Conservation (phyloP, 352 stramenopile species). For the Pythium dissimile region DNA sequence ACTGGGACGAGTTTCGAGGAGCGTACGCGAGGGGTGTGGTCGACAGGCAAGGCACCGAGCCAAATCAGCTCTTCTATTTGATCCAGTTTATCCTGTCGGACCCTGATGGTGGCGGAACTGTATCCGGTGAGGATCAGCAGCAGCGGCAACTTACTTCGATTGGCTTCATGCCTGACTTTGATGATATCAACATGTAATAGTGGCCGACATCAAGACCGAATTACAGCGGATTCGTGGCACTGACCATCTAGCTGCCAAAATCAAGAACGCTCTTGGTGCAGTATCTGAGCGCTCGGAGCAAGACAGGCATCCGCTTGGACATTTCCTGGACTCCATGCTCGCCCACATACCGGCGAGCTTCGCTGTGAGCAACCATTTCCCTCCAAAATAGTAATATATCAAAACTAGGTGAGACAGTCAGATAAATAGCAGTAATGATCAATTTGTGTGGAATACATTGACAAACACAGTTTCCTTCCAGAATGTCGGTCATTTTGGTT, state of each 20-base stretch:
- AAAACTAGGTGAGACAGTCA: neutral
- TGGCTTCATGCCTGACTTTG: neutral
- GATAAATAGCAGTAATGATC: neutral
- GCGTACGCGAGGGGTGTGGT: conserved; percentile 90
- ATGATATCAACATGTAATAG: conserved; percentile 17
- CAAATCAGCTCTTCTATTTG: conserved; percentile 92
- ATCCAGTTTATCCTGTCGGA: conserved; percentile 95
- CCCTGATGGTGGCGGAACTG: conserved; percentile 76
- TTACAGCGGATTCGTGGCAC: conserved; percentile 43
- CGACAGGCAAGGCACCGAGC: conserved; percentile 91
- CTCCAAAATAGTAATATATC: conserved; percentile 13
- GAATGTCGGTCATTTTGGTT: conserved; percentile 19
- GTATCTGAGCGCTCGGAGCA: conserved; percentile 43
- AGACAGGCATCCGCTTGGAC: conserved; percentile 42
- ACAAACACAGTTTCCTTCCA: neutral
- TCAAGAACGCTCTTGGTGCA: conserved; percentile 34
- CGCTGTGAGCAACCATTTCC: conserved; percentile 6
- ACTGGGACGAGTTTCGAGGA: conserved; percentile 91
- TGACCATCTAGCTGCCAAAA: conserved; percentile 34
- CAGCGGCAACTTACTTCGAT: neutral
- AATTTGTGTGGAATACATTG: neutral
- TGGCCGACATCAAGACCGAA: conserved; percentile 44
- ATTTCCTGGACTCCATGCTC: conserved; percentile 47
- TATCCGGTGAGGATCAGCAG: conserved; percentile 54
- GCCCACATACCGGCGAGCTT: conserved; percentile 37